Evolutionary conservation across 345 rosid genomes (phyloP).

Genomic region (Jatropha curcas): DNA sequence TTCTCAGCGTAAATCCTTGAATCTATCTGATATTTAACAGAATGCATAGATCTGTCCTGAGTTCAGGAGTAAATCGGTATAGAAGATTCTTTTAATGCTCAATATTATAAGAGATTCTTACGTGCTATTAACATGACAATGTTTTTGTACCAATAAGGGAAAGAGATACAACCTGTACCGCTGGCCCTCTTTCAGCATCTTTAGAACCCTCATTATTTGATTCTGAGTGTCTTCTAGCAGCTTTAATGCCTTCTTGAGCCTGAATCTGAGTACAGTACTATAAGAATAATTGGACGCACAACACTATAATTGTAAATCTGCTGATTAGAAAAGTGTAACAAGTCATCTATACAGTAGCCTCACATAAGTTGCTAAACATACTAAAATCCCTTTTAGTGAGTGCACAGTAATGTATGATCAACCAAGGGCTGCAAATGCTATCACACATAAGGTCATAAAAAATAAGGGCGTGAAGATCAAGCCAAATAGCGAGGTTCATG

Average conservation of each 20-base stretch:
- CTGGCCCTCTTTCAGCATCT: slow-evolving; percentile 32
- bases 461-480: background rate
- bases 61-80: background rate
- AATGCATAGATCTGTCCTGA: background rate
- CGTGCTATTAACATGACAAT: background rate
- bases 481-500: background rate
- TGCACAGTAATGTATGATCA: too few relatives aligned
- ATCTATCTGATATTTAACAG: too few relatives aligned
- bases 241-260: slow-evolving; percentile 19
- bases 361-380: background rate
- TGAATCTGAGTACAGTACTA: slow-evolving; percentile 3
- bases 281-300: slow-evolving; percentile 15
- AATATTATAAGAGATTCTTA: background rate
- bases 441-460: too few relatives aligned
- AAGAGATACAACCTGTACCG: slow-evolving; percentile 38
- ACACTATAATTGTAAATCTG: background rate
- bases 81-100: background rate
- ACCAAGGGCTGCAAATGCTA: background rate
- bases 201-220: slow-evolving; percentile 22
- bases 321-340: background rate
- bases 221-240: slow-evolving; percentile 9
- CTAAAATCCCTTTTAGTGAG: slow-evolving; percentile 1
- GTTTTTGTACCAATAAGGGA: background rate
- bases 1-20: too few relatives aligned
- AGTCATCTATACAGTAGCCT: slow-evolving; percentile 2